Evolutionary conservation across 768 basidiomycete species (phyloP).

Genomic region (Multifurca ochricompacta): DNA sequence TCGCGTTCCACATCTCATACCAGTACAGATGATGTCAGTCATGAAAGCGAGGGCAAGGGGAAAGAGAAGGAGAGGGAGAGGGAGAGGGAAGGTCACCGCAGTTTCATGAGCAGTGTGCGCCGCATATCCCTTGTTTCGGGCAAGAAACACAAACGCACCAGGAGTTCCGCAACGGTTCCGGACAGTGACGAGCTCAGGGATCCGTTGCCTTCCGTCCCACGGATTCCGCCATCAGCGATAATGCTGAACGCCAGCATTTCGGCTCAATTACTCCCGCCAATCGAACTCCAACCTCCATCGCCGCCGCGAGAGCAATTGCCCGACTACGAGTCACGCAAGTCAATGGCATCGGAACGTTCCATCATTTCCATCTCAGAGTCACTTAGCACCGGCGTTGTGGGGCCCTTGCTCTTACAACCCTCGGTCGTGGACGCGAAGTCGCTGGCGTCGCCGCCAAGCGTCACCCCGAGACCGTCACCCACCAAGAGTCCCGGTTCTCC

Average conservation of each 20-base stretch:
- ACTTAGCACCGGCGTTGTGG: constrained; percentile 10
- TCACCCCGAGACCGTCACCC: constrained; percentile 14
- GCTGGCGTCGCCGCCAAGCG: constrained; percentile 8
- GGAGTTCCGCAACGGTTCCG: constrained; percentile 36
- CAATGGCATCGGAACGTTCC: constrained; percentile 19
- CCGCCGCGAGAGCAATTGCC: constrained; percentile 29
- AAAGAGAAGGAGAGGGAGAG: constrained; percentile 29
- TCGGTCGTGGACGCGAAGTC: constrained; percentile 8
- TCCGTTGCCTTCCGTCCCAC: constrained; percentile 20
- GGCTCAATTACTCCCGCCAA: constrained; percentile 39
- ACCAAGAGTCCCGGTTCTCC: constrained; percentile 26
- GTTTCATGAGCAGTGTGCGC: constrained; percentile 56
- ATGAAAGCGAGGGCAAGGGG: neutral
- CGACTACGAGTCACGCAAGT: constrained; percentile 13
- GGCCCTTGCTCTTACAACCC: constrained; percentile 20
- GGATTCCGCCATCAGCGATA: neutral
- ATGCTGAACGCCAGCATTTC: constrained; percentile 23
- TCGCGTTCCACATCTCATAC: constrained; percentile 15
- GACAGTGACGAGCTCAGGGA: neutral
- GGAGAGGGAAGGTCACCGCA: constrained; percentile 36
- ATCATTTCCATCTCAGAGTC: constrained; percentile 16
- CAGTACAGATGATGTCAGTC: constrained; percentile 13
- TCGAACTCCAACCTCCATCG: constrained; percentile 49
- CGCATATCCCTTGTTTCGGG: constrained; percentile 49
- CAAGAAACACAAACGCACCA: constrained; percentile 48